Base-by-base conservation (phyloP, 225 moss, liverwort and hornwort species). In the Neckera pumila region DNA sequence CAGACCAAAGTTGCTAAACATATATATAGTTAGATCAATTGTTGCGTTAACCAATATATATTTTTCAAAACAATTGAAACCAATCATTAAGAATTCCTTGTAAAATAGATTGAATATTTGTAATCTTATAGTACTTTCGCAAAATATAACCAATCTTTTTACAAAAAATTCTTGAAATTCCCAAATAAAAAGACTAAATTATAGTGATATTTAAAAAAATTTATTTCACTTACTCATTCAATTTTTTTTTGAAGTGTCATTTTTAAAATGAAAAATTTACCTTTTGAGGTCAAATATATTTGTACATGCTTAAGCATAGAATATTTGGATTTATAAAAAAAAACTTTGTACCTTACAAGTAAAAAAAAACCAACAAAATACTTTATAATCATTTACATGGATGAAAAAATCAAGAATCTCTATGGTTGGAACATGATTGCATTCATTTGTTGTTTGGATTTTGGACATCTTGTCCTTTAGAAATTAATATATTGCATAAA, bases 121-220 rank as follows among this genome's bases (percentile, higher is more conserved):
- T 28, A 30, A 19, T 59, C 30, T 42, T 40, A 28, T 0, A 40
- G 12, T 59, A 13, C 19, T 58, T 79, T 79, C 3, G 11, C 0
- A 38, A 27, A 40, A 17, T 11, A 0, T 17, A 57, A 27, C 8
- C 2, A n/a, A 57, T 27, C 5, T 33, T 76, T 76, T 36, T 0
- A 28, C 0, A 40, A 40, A 3, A 60, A 2, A 19, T 59, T 38
- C 7, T 18, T 42, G 8, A 59, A 42, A 43, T 61, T 40, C 9
- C 9, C 20, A 30, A 14, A 21, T 19, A 9, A 20, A 2, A 42
- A 30, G 18, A 28, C 1, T 9, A 17, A 19, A 14, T 30, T 14
- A 1, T 20, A 6, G 6, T 43, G 12, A 12, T 21, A 7, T 21
- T 30, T 8, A 2, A 12, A 17, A 0, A 8, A 19, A 2, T 28